Base-by-base conservation (phyloP, 495 filamentous ascomycete species). In the Cercophora sp. region DNA sequence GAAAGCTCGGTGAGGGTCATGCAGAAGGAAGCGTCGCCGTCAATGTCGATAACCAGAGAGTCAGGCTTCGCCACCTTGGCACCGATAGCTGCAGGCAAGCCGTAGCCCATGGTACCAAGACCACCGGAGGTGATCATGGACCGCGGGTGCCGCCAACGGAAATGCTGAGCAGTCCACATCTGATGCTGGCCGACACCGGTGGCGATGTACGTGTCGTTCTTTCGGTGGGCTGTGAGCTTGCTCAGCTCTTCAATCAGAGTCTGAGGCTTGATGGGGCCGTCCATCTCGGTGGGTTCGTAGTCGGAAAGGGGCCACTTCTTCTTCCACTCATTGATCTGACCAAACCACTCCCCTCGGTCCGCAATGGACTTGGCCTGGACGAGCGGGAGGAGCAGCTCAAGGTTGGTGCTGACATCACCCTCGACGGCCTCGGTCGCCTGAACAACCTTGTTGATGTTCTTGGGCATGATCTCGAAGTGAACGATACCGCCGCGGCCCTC, bases 131-230 rank as follows among this genome's bases (percentile, higher is more conserved):
- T 92, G 68, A 95, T 83, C 83, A 95, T 87, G 47, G 88, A 86
- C 32, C 91, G 82, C 19, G 90, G 89, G 57, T 89, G 69, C 31
- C 86, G 77, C 91, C 91, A 97, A 48, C 89, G 83, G 77, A 87
- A 97, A 70, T 96, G 89, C 71, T 97, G 90, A 8, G 90, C 91
- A 6, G 87, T 75, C 92, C 92, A 96, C 92, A 97, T 96, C 72
- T 96, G 92, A 66, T 96, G 91, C 66, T 96, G 91, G 27, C 92
- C 91, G 26, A 96, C 91, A 59, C 91, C 91, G 1, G 91, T 96
- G 4, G 89, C 70, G 63, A 97, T 93, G 63, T 93, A 81, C 10
- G 88, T 93, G 48, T 82, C 73, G 9, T 92, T 74, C 64, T 96
- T 93, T 50, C 84, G 81, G 56, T 82, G 59, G 2, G 79, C 82